Evolutionary conservation across 495 filamentous ascomycete genomes (phyloP), one percentile per base, ranked within the genome.

Genomic region (Penicillium dipodomyicola): DNA sequence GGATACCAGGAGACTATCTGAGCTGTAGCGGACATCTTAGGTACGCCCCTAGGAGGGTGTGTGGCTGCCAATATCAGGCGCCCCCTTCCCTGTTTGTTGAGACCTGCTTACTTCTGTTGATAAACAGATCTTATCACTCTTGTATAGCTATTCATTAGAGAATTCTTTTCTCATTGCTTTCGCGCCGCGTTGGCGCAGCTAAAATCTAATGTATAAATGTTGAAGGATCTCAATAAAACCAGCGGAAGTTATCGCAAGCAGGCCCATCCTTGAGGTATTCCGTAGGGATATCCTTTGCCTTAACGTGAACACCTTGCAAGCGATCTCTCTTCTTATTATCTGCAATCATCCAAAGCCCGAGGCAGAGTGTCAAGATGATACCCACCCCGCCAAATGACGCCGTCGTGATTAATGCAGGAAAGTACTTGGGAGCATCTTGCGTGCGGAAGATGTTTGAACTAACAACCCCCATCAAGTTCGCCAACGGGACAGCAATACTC

Each of bases 391-490:
- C 87, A 66, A 90, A 91, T 9, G 81, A 83, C 0, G 87, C 85
- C 9, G 86, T 89, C 1, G 87, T 89, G 44, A 83, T 79, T 48
- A 90, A 67, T 2, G 88, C 88, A 0, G 87, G 87, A n/a, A 84
- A 76, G 56, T 91, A 91, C 57, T 87, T 84, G 0, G 88, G 88
- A 15, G 81, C 80, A 61, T 89, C 85, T 53, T 86, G 68, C 8
- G 77, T 72, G 22, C 80, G 80, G 69, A 92, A 92, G 60, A 88
- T 86, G 58, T 90, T 88, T 35, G 78, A 82, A 22, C 79, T 77
- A 2, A 90, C 86, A 0, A 92, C 66, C 12, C 88, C 88, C 86
- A 89, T 90, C 35, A 90, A 72, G 51, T 91, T 91, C 17, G 87
- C 87, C 30, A 89, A 59, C 0, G 87, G 87, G 0, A 91, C 87